Base-by-base conservation (phyloP, 108 stramenopile species). In the Epipyxis sp. region DNA sequence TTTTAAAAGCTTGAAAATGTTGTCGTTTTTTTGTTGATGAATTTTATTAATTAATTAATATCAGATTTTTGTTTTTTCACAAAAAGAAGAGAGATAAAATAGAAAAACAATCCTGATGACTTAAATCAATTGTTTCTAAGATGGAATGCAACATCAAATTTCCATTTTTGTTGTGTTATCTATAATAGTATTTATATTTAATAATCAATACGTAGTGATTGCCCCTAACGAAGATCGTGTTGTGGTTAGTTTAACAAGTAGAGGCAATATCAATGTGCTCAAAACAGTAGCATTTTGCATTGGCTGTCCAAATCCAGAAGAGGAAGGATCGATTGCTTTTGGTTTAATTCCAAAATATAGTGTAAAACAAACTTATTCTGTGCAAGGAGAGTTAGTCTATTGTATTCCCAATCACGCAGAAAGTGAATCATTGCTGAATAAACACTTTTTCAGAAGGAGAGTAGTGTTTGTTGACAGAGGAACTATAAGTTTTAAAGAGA, bases 221-320 rank as follows among this genome's bases (percentile, higher is more conserved):
- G n/a, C n/a, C n/a, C n/a, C n/a, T n/a, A n/a, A n/a, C n/a, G n/a
- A n/a, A n/a, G n/a, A n/a, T n/a, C n/a, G n/a, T n/a, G n/a, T n/a
- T n/a, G n/a, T 65, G 34, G 61, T 65, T 6, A 65, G 34, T 65
- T 37, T 65, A 37, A 65, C 61, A 29, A 65, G 61, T 37, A 16
- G 61, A 13, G 34, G 34, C 20, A 65, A 25, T 37, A 37, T 32
- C 25, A 10, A 37, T 29, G 34, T 32, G 20, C 25, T 65, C 6
- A 65, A 65, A 65, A 32, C 30, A 32, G 35, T 65, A 32, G 20
- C 61, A 32, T 65, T 35, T 65, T 65, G 61, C 34, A 6, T 65
- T 29, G 6, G 34, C 25, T 65, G 61, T 37, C 61, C 61, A 10
- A 32, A 65, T 65, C 61, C 61, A 13, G 3, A 65, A 10, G 30